Evolutionary conservation across 345 rosid species (phyloP), one percentile per base, ranked within the genome.

Genomic region (Heritiera fomes): DNA sequence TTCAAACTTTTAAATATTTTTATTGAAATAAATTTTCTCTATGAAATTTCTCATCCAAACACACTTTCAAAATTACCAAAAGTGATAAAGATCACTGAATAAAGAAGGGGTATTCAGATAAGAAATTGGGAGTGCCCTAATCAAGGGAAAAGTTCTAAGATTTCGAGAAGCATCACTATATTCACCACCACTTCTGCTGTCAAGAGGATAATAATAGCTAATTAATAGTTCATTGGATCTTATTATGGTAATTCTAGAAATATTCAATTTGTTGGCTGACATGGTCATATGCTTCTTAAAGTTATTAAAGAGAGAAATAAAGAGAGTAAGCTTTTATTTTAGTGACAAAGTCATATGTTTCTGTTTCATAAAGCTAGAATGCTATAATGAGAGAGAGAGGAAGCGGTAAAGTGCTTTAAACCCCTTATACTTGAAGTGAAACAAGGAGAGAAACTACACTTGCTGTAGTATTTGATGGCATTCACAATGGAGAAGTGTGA

Each of bases 231-330:
- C 77, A 69, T 60, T 78, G 82, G 79, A 82, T 74, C 68, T 75
- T 79, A 80, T 75, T 65, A 63, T 50, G 77, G 55, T 73, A 83
- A 59, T 47, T 76, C 71, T 64, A 49, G n/a, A 18, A 58, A 65
- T 12, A 64, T 30, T 64, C 55, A 66, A 66, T 50, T 18, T 3
- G 71, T 68, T 62, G 40, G 80, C 81, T 83, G 85, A 79, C 82
- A 74, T 73, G 64, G 80, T 71, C 87, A 82, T 86, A 73, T 80
- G 86, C 84, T 82, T 79, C 77, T 77, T 70, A 77, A 80, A 81
- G 81, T 38, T 80, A 68, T 55, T 76, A 80, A 85, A 56, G 45
- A 60, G 56, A 81, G 74, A 59, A 17, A 71, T 2, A 34, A 34
- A 23, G 73, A 28, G 11, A 28, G 53, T 11, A 14, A 30, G 79